Evolutionary conservation across 1,284 basidiomycete genomes (phyloP), one percentile per base, ranked within the genome.

Genomic region (Cryptococcus sp.): DNA sequence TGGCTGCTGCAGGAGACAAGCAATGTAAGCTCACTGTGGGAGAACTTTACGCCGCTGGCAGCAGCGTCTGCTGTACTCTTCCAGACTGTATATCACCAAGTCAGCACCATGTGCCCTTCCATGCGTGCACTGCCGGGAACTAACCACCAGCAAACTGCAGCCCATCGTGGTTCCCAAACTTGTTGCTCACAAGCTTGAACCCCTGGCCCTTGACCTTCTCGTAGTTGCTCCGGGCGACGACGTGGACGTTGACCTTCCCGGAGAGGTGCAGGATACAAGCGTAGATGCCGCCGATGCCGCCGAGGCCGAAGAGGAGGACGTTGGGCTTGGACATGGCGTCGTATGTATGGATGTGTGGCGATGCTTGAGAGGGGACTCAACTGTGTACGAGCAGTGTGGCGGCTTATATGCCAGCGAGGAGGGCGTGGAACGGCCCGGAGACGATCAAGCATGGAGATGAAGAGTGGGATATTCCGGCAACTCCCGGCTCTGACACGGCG

Each of bases 271-370:
- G 69, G 52, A 80, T 73, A 56, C 72, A 76, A 5, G 78, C 77
- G 65, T 81, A 81, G 53, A 80, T 73, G n/a, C 77, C 74, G 18
- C 80, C 80, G 35, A 80, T 76, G 48, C 72, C 72, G 52, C 77
- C 77, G 46, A 76, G 67, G 51, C 77, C 77, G 60, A 78, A 78
- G 35, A 78, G 60, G 23, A 77, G 67, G 52, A 75, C 70, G 57
- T 69, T 68, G 33, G 47, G 47, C 20, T 49, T 49, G 16, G 42
- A 49, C 60, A 65, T 65, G 23, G 20, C 55, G 45, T 20, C 33
- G 20, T 15, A 13, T 51, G 35, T 18, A 48, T 40, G 21, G 49
- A 50, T 35, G 18, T 57, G 13, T 18, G 23, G 33, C 4, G 28
- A 33, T 33, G 5, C 28, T 33, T 33, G 28, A 33, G 28, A 33